phyloP scores from a whole-genome alignment of 148 eudicot genomes.

The Oxyria digyna region DNA sequence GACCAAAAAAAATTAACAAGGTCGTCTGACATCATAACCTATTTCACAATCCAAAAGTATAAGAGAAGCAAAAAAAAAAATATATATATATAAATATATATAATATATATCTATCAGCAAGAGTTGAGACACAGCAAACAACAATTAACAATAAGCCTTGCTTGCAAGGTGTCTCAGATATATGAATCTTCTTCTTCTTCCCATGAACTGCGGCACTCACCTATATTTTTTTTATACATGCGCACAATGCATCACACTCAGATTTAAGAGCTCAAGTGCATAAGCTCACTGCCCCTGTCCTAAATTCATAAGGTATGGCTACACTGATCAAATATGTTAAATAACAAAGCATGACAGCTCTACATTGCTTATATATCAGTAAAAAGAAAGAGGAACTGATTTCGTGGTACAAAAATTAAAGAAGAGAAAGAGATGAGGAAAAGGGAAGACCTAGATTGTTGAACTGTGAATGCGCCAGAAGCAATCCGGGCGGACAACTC shows the following conservation, averaged over 20 bases:
- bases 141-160: neutral
- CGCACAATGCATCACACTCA: too few relatives aligned
- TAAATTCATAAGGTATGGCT: neutral
- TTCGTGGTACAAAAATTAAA: neutral
- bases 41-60: neutral
- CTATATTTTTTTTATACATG: too few relatives aligned
- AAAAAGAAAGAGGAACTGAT: neutral
- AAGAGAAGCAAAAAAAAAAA: neutral
- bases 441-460: slow-evolving; percentile 45
- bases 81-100: too few relatives aligned
- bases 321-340: neutral
- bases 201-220: too few relatives aligned
- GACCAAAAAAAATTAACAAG: slow-evolving; percentile 9
- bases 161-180: neutral
- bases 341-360: neutral
- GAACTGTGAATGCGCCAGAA: slow-evolving; percentile 81
- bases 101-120: neutral
- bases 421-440: neutral
- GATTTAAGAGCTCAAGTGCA: neutral
- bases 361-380: neutral
- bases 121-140: neutral
- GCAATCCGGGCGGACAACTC: slow-evolving; percentile 77
- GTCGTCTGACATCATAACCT: slow-evolving; percentile 3
- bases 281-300: neutral
- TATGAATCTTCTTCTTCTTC: neutral